Base-by-base conservation (phyloP, 305 asterid genomes). In the Stenogyne calaminthoides region DNA sequence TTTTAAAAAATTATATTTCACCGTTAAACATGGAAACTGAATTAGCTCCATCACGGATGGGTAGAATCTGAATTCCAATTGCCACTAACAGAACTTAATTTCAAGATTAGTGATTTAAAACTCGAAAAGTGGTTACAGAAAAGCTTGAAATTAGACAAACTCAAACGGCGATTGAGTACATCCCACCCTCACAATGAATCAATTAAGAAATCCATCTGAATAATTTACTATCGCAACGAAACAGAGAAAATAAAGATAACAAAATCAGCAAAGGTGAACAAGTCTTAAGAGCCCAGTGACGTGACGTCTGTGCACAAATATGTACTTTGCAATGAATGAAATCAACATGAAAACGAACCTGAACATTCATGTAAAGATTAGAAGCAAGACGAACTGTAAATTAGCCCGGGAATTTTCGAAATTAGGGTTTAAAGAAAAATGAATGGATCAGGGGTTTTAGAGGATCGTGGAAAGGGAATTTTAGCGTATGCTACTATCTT, bases 361-460 rank as follows among this genome's bases (percentile, higher is more conserved):
- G 71, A 54, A 69, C 75, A 76, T 76, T 76, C 76, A 69, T 63
- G 64, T 60, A 68, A 40, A 16, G 34, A 39, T 44, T 15, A 7
- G 46, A 46, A 56, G 78, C 73, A 65, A 39, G 9, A 5, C 29
- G 29, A 19, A 54, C 29, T 12, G 57, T 51, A n/a, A 15, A n/a
- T 51, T 15, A 54, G 59, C 29, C 59, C 14, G 6, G 29, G 29
- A 54, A 54, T 18, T 2, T 54, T 8, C 19, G 3, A 54, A 18
- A 18, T 18, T 9, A 54, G 57, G 22, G 57, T 44, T 44, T 11
- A 44, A 44, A 44, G 20, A 47, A 47, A 47, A n/a, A 47, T 47
- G 55, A 47, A 47, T 47, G 55, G 9, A 47, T 47, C n/a, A n/a
- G 55, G 55, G 55, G 55, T n/a, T 47, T 44, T 47, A 47, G 55